These are phyloP conservation scores for Kokia cookei DNA, from an alignment of 441 rosid genomes.

Conservation along the genomic window DNA sequence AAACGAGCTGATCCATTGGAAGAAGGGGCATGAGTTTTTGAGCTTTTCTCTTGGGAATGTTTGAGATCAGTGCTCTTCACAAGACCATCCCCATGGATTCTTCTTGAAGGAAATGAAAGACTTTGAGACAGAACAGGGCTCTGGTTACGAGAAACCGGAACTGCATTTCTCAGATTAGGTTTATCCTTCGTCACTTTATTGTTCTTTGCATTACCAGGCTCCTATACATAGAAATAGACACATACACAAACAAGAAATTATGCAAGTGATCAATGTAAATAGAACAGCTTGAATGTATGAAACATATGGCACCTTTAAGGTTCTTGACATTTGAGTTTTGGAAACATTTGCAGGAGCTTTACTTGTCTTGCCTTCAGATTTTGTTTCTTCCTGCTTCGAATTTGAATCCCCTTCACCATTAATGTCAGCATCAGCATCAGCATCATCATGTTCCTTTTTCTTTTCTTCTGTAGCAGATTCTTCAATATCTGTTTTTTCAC, in stretches of 20 bases:
- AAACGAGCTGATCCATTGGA: conserved; percentile 25
- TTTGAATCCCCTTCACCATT: conserved; percentile 12
- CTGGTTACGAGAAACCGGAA: conserved; percentile 34
- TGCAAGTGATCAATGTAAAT: neutral
- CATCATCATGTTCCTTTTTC: conserved; percentile 26
- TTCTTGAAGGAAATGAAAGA: conserved; percentile 61
- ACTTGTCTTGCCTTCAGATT: conserved; percentile 17
- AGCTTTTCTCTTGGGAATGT: conserved; percentile 26
- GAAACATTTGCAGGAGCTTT: conserved; percentile 23
- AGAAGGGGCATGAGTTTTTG: conserved; percentile 18
- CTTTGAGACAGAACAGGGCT: conserved; percentile 55
- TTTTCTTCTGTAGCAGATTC: conserved; percentile 20
- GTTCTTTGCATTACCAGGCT: conserved; percentile 30
- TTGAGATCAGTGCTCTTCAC: conserved; percentile 46
- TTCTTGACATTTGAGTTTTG: conserved; percentile 31
- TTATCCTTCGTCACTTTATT: conserved; percentile 44
- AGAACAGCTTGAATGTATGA: conserved; percentile 10
- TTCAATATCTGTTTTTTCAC: conserved; percentile 21
- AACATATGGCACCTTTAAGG: conserved; percentile 32
- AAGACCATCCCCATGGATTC: conserved; percentile 28
- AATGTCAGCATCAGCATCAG: neutral
- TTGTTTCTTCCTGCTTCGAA: conserved; percentile 19
- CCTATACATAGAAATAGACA: conserved; percentile 30
- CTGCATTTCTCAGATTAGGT: conserved; percentile 34
- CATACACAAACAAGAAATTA: neutral